Base-by-base conservation (phyloP, 257 asterid genomes). In the Ballota nigra region DNA sequence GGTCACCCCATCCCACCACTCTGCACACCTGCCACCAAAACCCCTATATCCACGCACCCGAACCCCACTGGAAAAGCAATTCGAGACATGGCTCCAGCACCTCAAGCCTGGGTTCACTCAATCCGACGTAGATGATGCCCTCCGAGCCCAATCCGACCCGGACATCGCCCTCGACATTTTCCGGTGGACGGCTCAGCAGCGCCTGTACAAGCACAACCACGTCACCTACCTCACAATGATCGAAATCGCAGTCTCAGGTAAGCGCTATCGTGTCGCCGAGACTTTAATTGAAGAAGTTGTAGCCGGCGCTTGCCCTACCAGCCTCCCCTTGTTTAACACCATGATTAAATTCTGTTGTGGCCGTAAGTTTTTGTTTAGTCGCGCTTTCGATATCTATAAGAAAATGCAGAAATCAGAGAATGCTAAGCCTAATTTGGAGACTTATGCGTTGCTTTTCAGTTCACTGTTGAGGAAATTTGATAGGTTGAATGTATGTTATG, bases 171-270 rank as follows among this genome's bases (percentile, higher is more conserved):
- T 91, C 70, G 99, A 91, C 82, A 89, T 94, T 19, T 94, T 94
- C 88, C 95, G 97, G 4, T 94, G 97, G 97, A 91, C 97, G 0
- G 91, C 96, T 31, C 96, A 87, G 79, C 99, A 89, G 77, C 93
- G 96, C 41, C 69, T 81, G 76, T 94, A 87, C 91, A 94, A 85
- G 81, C 99, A 94, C 82, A 76, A 70, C 72, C 81, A 82, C 66
- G 19, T 75, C 66, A 91, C 91, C 61, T 94, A 94, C 83, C 84
- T 86, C 63, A 70, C 90, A 18, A 91, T 93, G 84, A 76, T 93
- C 73, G 78, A 86, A 47, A 85, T 88, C 70, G 76, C 87, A 2
- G 80, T 85, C n/a, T 65, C 86, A 61, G 86, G 91, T 58, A 94
- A 82, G 85, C 96, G 97, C 3, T 86, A 85, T 75, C 83, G 82